These are phyloP conservation scores for Pterocarpus macrocarpus DNA, from an alignment of 306 rosid species.

Conservation along the genomic window DNA sequence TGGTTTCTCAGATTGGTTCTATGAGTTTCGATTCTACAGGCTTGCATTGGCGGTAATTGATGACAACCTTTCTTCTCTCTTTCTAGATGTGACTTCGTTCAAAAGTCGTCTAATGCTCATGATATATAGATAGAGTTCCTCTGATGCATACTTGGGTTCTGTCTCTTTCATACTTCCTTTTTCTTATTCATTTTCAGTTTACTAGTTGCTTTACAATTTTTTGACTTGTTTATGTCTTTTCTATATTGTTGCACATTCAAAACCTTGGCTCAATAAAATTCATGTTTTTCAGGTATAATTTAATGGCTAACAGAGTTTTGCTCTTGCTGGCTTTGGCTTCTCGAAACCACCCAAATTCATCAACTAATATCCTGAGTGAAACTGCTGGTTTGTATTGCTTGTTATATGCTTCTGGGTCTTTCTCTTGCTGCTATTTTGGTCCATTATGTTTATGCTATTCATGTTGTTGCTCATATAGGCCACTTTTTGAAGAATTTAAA, in stretches of 20 bases:
- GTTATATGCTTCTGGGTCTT: slow-evolving; percentile 36
- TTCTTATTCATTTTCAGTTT: slow-evolving; percentile 26
- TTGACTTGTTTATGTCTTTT: slow-evolving; percentile 39
- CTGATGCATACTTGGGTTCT: slow-evolving; percentile 31
- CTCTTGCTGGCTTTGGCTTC: slow-evolving; percentile 95
- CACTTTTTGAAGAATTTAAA: slow-evolving; percentile 92
- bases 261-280: slow-evolving; percentile 30
- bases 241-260: slow-evolving; percentile 29
- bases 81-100: slow-evolving; percentile 26
- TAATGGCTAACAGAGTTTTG: slow-evolving; percentile 96
- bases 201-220: slow-evolving; percentile 29
- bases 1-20: slow-evolving; percentile 90
- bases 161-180: slow-evolving; percentile 9
- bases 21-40: slow-evolving; percentile 94
- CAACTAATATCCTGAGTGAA: slow-evolving; percentile 85
- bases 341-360: slow-evolving; percentile 78
- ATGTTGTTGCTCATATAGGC: slow-evolving; percentile 61
- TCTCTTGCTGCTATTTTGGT: background rate
- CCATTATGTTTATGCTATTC: slow-evolving; percentile 33
- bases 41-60: slow-evolving; percentile 94
- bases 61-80: slow-evolving; percentile 24
- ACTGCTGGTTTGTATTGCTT: slow-evolving; percentile 78
- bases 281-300: slow-evolving; percentile 73
- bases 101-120: slow-evolving; percentile 38
- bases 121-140: slow-evolving; percentile 32